Conservation (phyloP, 2,329 filamentous ascomycete species). For the Fusarium papillatum region DNA sequence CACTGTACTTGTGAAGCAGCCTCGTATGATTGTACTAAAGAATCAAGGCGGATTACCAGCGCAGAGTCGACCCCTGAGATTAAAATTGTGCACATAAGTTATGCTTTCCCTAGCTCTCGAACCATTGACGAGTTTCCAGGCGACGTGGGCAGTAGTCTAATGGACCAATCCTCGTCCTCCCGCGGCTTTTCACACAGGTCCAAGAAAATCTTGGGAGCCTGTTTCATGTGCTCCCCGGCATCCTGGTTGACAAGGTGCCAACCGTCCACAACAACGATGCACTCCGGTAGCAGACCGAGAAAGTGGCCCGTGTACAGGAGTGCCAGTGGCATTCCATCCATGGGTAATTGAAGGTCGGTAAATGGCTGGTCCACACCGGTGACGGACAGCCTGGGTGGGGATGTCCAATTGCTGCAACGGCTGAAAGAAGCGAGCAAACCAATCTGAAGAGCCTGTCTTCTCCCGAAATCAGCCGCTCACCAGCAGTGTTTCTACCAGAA, state of each 20-base stretch:
- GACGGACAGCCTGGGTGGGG: not conserved
- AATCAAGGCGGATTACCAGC: not conserved
- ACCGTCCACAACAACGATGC: not conserved
- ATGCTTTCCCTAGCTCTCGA: not conserved
- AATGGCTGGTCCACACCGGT: not conserved
- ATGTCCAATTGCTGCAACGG: not conserved
- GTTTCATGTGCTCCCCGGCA: not conserved
- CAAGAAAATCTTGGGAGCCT: not conserved
- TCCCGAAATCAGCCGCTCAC: not conserved
- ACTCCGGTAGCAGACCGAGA: not conserved
- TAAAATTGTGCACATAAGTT: not conserved
- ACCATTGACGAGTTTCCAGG: not conserved
- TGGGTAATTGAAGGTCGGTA: not conserved
- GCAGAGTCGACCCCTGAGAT: not conserved
- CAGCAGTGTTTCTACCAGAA: not conserved
- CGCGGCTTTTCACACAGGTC: not conserved
- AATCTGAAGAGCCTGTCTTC: not conserved
- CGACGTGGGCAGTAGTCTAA: not conserved
- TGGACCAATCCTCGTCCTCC: not conserved
- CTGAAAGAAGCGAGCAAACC: not conserved
- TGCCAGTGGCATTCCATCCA: not conserved
- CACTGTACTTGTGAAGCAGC: not conserved
- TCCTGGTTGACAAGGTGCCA: not conserved
- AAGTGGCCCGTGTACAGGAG: not conserved
- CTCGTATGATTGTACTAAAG: not conserved